Evolutionary conservation across 495 filamentous ascomycete species (phyloP), one percentile per base, ranked within the genome.

Genomic region (Cercophora sp.): DNA sequence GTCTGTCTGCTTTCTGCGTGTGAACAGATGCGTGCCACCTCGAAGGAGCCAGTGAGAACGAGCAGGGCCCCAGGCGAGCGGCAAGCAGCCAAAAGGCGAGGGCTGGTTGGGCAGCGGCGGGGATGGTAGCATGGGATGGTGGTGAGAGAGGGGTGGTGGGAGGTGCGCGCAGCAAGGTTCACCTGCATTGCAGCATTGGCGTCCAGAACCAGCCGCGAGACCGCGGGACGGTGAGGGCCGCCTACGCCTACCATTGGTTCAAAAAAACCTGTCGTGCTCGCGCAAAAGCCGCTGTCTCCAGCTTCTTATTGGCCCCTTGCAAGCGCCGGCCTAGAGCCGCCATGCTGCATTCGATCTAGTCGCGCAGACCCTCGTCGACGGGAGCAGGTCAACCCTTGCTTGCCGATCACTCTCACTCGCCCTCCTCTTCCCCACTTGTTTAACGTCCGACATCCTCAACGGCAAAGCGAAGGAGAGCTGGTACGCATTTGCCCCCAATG

Each of bases 81-180:
- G 63, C 60, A 68, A 66, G 57, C 37, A 41, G 60, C 59, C 50
- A 55, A 67, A 68, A 58, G 56, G 42, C 59, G 63, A 67, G 25
- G 69, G 67, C 65, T 73, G 70, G 70, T 71, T 73, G 70, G 70
- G 57, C 62, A 64, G 56, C 48, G 18, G 52, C 18, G 58, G 35
- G 54, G 53, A 51, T 57, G 51, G 49, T 37, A 48, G n/a, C n/a
- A 35, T 52, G 56, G 45, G 60, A 47, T 50, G 62, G 51, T 51
- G 48, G 54, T 32, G 34, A 22, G 23, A 34, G 25, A 24, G 36
- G 57, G 25, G 20, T 32, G n/a, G n/a, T n/a, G n/a, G n/a, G n/a
- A n/a, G n/a, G n/a, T n/a, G n/a, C n/a, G n/a, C n/a, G 44, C 27
- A 46, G 43, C n/a, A 29, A 24, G 25, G 13, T 27, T n/a, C 26